Base-by-base conservation (phyloP, 2,329 filamentous ascomycete species). In the Graphiopsis chlorocephala region DNA sequence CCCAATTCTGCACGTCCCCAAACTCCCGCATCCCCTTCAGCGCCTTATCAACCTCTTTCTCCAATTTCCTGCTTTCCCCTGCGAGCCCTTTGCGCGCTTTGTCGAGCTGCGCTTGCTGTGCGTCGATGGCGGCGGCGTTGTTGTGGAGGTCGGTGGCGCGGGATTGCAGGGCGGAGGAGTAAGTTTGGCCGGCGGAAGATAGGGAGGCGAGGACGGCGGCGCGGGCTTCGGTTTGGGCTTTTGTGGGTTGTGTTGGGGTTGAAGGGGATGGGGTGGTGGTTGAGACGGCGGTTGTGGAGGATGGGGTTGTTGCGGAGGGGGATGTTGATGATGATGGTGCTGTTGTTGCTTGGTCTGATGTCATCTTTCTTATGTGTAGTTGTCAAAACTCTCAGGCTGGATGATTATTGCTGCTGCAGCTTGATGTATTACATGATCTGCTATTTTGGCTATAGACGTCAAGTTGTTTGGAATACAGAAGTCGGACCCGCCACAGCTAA, bases 1-100 rank as follows among this genome's bases (percentile, higher is more conserved):
- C 90, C 91, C 91, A 95, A 76, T 93, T 93, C 82, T 94, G 90
- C 73, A 94, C 85, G 74, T 93, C 88, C 26, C 91, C 90, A 67
- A 93, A 81, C 81, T 93, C 90, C 79, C 93, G 93, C 65, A 94
- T 80, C 72, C 83, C 84, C 68, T 84, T 83, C 53, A 85, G 84
- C 38, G 88, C 88, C 65, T 83, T 83, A 69, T 85, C 84, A 5
- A 87, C 87, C 70, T 91, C 81, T 69, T 84, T 84, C 69, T 83
- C 84, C 73, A 91, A 83, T 76, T 86, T 85, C 67, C 88, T 86
- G 59, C 84, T 88, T 74, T 92, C 88, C 66, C 84, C 85, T 29
- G 69, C 83, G 83, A 57, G 84, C 80, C 75, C 93, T 77, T 10
- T 74, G 80, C 20, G 81, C 82, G 20, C 85, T 85, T 60, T 72